These are phyloP conservation scores for Eucalyptus tenuipes DNA, from an alignment of 345 rosid genomes.

Conservation along the genomic window DNA sequence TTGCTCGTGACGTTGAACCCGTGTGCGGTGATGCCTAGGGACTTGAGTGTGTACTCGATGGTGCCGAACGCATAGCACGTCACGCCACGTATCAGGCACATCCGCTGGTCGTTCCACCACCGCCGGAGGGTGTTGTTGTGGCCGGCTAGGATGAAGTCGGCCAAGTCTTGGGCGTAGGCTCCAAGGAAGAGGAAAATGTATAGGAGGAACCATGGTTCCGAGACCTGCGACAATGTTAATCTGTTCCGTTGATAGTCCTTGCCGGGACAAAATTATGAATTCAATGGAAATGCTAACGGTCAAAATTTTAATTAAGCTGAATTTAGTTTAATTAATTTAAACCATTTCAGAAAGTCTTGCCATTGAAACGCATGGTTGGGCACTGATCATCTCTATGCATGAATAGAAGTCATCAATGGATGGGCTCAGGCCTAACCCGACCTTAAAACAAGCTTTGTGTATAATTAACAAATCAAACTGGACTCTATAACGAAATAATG, in stretches of 20 bases:
- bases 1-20: constrained; percentile 62
- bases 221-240: constrained; percentile 14
- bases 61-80: not conserved
- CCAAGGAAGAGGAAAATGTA: constrained; percentile 50
- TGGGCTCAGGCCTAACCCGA: not conserved
- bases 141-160: not conserved
- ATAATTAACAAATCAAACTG: not conserved
- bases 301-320: not conserved
- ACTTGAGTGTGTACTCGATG: constrained; percentile 12
- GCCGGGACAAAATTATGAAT: not conserved
- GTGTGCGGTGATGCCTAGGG: constrained; percentile 25
- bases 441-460: not conserved
- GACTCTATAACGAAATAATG: not conserved
- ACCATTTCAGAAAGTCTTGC: not conserved
- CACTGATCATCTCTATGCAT: not conserved
- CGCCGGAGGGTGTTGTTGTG: not conserved
- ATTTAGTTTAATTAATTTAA: not conserved
- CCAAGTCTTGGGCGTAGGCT: constrained; percentile 18
- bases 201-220: constrained; percentile 47
- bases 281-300: not conserved
- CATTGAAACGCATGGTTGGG: not conserved
- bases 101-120: constrained; percentile 34
- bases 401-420: not conserved
- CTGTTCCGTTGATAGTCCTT: not conserved
- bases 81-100: constrained; percentile 13